Evolutionary conservation across 805 yeast species (phyloP).

Genomic region (Wilhelminamyces savonicus): DNA sequence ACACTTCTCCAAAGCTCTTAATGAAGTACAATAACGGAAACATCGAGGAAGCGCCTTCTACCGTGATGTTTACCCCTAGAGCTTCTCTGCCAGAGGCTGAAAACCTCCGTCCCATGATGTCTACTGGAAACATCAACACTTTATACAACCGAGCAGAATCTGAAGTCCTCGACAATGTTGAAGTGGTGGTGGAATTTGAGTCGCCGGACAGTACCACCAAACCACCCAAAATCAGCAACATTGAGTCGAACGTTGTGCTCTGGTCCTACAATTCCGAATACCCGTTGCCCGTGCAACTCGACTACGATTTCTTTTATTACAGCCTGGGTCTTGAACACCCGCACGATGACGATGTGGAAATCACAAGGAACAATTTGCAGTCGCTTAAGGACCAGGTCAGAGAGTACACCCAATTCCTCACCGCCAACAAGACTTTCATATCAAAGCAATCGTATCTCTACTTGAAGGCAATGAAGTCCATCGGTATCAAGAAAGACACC

Average conservation of each 20-base stretch:
- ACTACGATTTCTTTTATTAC: slow-evolving; percentile 36
- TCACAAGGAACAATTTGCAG: slow-evolving; percentile 30
- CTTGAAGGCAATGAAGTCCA: slow-evolving; percentile 30
- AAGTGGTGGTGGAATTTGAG: slow-evolving; percentile 22
- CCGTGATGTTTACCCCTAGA: too few species aligned
- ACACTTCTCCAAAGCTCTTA: slow-evolving; percentile 31
- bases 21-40: slow-evolving; percentile 28
- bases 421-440: slow-evolving; percentile 24
- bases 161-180: slow-evolving; percentile 15
- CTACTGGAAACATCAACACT: slow-evolving; percentile 18
- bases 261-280: slow-evolving; percentile 37
- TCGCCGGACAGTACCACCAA: slow-evolving; percentile 12
- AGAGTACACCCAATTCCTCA: slow-evolving; percentile 28
- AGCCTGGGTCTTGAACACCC: slow-evolving; percentile 13
- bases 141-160: slow-evolving; percentile 23
- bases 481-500: slow-evolving; percentile 35
- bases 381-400: slow-evolving; percentile 26
- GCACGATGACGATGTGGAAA: slow-evolving; percentile 20
- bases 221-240: slow-evolving; percentile 29
- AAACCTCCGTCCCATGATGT: slow-evolving; percentile 4
- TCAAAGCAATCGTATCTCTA: slow-evolving; percentile 29
- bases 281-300: slow-evolving; percentile 33
- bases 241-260: slow-evolving; percentile 31
- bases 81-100: not conserved
- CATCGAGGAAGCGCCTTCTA: slow-evolving; percentile 1